Evolutionary conservation across 75 land plant genomes (phyloP), one percentile per base, ranked within the genome.

Genomic region (Ceratopteris richardii): DNA sequence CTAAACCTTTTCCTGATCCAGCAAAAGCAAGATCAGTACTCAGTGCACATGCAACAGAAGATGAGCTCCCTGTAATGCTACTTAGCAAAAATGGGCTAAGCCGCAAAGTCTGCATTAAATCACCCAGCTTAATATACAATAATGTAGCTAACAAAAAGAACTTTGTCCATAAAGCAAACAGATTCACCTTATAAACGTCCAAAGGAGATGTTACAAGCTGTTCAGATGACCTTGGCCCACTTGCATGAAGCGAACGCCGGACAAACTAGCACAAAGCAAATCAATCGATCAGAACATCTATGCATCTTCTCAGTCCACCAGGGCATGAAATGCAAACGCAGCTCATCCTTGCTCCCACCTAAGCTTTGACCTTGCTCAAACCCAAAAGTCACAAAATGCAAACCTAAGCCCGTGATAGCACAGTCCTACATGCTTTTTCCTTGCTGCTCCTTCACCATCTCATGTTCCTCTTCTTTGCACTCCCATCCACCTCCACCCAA

Each of bases 251-350:
- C 31, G 85, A 77, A 52, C 80, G 80, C 72, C 80, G 80, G 19
- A 93, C 90, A 77, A 89, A 84, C 96, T 88, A 84, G 52, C 65
- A 62, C 16, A 50, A 9, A n/a, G n/a, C n/a, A n/a, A n/a, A n/a
- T n/a, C n/a, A n/a, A n/a, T n/a, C n/a, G n/a, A n/a, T n/a, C n/a
- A n/a, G n/a, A n/a, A n/a, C n/a, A n/a, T n/a, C n/a, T n/a, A n/a
- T n/a, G n/a, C n/a, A n/a, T n/a, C n/a, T n/a, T n/a, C n/a, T n/a
- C n/a, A n/a, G n/a, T n/a, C n/a, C n/a, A n/a, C n/a, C n/a, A n/a
- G n/a, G n/a, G n/a, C n/a, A n/a, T n/a, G n/a, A n/a, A n/a, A n/a
- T n/a, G n/a, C n/a, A n/a, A n/a, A n/a, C n/a, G n/a, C n/a, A n/a
- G n/a, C n/a, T n/a, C n/a, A n/a, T n/a, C n/a, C n/a, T n/a, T n/a